These are phyloP conservation scores for Boeremia exigua DNA, from an alignment of 2,329 filamentous ascomycete genomes.

Conservation along the genomic window DNA sequence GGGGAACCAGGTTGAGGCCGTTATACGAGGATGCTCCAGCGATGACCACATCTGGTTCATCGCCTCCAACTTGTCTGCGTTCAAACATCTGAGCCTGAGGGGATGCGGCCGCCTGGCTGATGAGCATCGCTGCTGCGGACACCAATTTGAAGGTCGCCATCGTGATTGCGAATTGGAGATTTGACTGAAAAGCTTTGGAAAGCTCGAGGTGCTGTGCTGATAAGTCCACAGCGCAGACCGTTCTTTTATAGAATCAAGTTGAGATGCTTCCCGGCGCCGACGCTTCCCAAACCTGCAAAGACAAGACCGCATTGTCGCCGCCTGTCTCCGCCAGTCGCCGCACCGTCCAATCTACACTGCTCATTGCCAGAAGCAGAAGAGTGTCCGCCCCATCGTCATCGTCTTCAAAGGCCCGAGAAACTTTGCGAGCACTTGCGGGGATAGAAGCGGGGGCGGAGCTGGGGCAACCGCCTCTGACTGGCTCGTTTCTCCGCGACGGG, in stretches of 20 bases:
- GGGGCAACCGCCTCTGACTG: background rate
- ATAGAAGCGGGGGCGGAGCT: slow-evolving; percentile 9
- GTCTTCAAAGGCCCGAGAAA: slow-evolving; percentile 8
- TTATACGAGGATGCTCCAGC: slow-evolving; percentile 36
- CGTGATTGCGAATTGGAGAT: background rate
- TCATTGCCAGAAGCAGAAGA: slow-evolving; percentile 7
- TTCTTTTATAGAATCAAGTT: slow-evolving; percentile 5
- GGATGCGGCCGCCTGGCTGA: slow-evolving; percentile 7
- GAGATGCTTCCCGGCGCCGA: background rate
- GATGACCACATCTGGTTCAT: slow-evolving; percentile 8
- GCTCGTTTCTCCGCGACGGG: background rate
- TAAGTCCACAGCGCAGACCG: background rate
- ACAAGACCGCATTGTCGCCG: background rate
- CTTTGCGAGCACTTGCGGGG: slow-evolving; percentile 13
- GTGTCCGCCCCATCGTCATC: slow-evolving; percentile 12
- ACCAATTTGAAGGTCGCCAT: slow-evolving; percentile 16
- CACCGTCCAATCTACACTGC: background rate
- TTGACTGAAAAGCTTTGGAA: background rate
- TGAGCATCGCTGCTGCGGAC: slow-evolving; percentile 11
- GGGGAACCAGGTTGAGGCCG: slow-evolving; percentile 45
- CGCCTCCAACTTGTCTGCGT: slow-evolving; percentile 13
- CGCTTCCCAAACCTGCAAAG: background rate
- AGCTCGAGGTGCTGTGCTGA: background rate
- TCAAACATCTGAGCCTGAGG: slow-evolving; percentile 13
- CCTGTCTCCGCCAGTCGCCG: background rate